Evolutionary conservation across 768 basidiomycete species (phyloP), one percentile per base, ranked within the genome.

Genomic region (Lactifluus hygrophoroides): DNA sequence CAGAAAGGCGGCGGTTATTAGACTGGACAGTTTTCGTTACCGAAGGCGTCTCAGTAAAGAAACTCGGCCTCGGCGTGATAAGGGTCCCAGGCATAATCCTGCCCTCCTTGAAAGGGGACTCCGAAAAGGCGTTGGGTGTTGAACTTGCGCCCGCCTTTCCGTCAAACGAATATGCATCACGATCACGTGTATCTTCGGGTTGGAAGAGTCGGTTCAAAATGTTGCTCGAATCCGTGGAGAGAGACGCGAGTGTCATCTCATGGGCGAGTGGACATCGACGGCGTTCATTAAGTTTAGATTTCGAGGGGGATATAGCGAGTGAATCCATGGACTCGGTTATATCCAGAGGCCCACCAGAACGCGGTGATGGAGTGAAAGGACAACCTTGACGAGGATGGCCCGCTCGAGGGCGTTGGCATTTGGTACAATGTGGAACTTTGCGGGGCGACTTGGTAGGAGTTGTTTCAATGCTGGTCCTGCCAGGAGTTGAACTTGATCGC

Each of bases 301-400:
- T 51, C 19, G 40, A 14, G n/a, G 64, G 45, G 37, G 67, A 56
- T 35, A 65, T 59, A 1, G 17, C 23, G n/a, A 65, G 44, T 19
- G 57, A 58, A 23, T 40, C 63, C 49, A 65, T 47, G 13, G 60
- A 51, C 32, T 28, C 11, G 23, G 53, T 25, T 23, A 65, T 52
- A 13, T 60, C 62, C 14, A 42, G 44, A 21, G 14, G 10, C 32
- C 32, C 38, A 5, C 19, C 30, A 42, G 44, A 32, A 16, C 21
- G 34, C 13, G 51, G 54, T 23, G 52, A 56, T 25, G 21, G 19
- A 23, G 62, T 68, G 55, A 71, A 77, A 2, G 82, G 81, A 65
- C 84, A 85, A 7, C 84, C 82, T 2, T 80, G 78, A 51, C 84
- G 82, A 14, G 84, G 84, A 65, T 85, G 84, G 0, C 84, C 83